Evolutionary conservation across 768 basidiomycete species (phyloP), one percentile per base, ranked within the genome.

Genomic region (Psilocybe azurescens): DNA sequence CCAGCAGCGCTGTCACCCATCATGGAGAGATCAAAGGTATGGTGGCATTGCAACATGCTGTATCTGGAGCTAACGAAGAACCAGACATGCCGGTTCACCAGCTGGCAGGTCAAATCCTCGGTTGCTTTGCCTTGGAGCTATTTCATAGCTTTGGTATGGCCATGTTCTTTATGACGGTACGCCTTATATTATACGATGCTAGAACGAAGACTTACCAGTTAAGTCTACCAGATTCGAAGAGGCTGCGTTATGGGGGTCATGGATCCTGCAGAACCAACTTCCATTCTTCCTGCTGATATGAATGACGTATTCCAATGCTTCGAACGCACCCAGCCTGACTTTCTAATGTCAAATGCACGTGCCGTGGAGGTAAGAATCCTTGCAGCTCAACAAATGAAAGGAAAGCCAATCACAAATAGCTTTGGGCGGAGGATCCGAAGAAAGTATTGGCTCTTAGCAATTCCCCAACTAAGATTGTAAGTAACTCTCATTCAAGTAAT

Each of bases 361-460:
- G 47, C 47, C 16, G 11, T 61, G 5, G 60, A 61, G 53, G 60
- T 61, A 30, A 39, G 60, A 39, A 8, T 39, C 1, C 14, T 39
- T 39, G 24, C 14, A 39, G 14, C 8, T 39, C 14, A 2, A 8
- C 38, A 9, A 9, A 9, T 24, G 2, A 1, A n/a, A 16, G 11
- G 16, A 6, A n/a, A 39, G 24, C 24, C 16, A 11, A n/a, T 20
- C 29, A 55, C 14, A 30, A 38, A 18, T 44, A 61, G 60, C 44
- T 50, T 5, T 61, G 60, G 60, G 46, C 53, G 11, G 53, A 61
- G 38, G 53, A 54, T 39, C 30, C 60, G 32, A n/a, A 55, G 32
- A 55, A 55, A 49, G 30, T 61, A 6, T 32, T 10, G 10, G 32
- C 38, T 10, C 30, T 61, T 32, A 38, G 53, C 2, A 24, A 38